A percentile compares a stretch with the other conserved stretches of the same genome.
phyloP scores from a whole-genome alignment of 129 eudicot species.

The Helianthus annuus region DNA sequence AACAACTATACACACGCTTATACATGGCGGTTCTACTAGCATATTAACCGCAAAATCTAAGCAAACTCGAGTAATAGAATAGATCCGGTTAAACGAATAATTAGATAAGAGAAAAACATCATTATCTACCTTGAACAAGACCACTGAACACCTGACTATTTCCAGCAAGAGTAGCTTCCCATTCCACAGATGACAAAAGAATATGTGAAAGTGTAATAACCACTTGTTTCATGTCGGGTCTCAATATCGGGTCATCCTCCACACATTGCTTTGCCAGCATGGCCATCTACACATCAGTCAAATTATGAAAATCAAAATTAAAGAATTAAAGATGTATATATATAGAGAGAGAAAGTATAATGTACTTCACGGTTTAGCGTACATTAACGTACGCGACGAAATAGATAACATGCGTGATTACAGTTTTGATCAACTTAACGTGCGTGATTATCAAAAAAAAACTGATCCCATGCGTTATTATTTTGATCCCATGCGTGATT shows the following conservation, averaged over 20 bases:
- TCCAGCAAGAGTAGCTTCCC: slow-evolving; percentile 99
- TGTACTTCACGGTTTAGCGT: too few relatives aligned
- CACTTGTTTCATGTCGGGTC: slow-evolving; percentile 89
- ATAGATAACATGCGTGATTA: too few relatives aligned
- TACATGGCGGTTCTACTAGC: slow-evolving; percentile 5
- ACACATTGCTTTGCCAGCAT: slow-evolving; percentile 84
- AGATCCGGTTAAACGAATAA: slow-evolving; percentile 5
- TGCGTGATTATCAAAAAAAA: too few relatives aligned
- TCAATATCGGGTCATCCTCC: slow-evolving; percentile 72
- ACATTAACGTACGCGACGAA: too few relatives aligned
- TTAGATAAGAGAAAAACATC: background rate
- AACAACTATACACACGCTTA: slow-evolving; percentile 19
- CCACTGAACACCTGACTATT: slow-evolving; percentile 94
- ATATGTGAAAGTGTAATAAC: slow-evolving; percentile 88
- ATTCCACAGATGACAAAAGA: slow-evolving; percentile 77
- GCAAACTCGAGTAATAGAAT: slow-evolving; percentile 11
- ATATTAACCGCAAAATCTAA: background rate
- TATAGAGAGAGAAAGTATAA: too few relatives aligned
- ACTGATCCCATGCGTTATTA: too few relatives aligned
- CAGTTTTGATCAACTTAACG: too few relatives aligned
- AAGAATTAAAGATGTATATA: too few relatives aligned
- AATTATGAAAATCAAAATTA: background rate
- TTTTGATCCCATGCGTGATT: too few relatives aligned
- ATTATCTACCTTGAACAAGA: slow-evolving; percentile 89
- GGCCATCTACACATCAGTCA: slow-evolving; percentile 52